These are phyloP conservation scores for Triangularia setosa DNA, from an alignment of 2,329 filamentous ascomycete genomes.

Conservation along the genomic window DNA sequence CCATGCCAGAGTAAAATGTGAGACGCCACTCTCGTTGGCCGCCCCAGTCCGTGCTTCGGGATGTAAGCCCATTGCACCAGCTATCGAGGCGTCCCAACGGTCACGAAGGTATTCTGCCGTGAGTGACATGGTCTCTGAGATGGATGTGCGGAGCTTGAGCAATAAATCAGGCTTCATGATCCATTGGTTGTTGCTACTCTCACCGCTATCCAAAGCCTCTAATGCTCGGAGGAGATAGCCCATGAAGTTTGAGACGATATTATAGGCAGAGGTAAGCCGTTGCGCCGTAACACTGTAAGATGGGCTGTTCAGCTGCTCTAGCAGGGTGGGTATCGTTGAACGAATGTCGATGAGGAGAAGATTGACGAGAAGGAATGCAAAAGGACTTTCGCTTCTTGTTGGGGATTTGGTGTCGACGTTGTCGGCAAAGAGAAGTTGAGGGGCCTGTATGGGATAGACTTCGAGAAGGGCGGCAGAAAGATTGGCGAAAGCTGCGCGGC, in stretches of 20 bases:
- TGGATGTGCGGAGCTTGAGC: slow-evolving; percentile 55
- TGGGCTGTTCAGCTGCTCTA: slow-evolving; percentile 53
- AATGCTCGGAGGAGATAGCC: slow-evolving; percentile 53
- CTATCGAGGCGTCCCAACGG: slow-evolving; percentile 64
- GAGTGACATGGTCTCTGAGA: slow-evolving; percentile 61
- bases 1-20: slow-evolving; percentile 50
- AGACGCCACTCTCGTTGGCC: slow-evolving; percentile 35
- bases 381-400: slow-evolving; percentile 43
- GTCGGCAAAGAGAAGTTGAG: slow-evolving; percentile 49
- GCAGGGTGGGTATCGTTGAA: slow-evolving; percentile 57
- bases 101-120: slow-evolving; percentile 64
- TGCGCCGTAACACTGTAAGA: slow-evolving; percentile 48
- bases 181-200: slow-evolving; percentile 35
- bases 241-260: slow-evolving; percentile 59
- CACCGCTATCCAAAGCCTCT: slow-evolving; percentile 37
- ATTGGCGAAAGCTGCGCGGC: slow-evolving; percentile 57
- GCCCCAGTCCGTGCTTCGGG: slow-evolving; percentile 48
- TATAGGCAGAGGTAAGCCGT: slow-evolving; percentile 58
- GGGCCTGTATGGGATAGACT: slow-evolving; percentile 45
- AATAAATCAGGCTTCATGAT: slow-evolving; percentile 55
- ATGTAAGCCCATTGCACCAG: slow-evolving; percentile 59
- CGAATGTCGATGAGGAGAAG: slow-evolving; percentile 64
- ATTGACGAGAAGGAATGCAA: slow-evolving; percentile 60
- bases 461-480: slow-evolving; percentile 56
- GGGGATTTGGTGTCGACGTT: slow-evolving; percentile 20